Evolutionary conservation across 202 grass and related monocot genomes (phyloP), one percentile per base, ranked within the genome.

Genomic region (Cymbopogon flexuosus): DNA sequence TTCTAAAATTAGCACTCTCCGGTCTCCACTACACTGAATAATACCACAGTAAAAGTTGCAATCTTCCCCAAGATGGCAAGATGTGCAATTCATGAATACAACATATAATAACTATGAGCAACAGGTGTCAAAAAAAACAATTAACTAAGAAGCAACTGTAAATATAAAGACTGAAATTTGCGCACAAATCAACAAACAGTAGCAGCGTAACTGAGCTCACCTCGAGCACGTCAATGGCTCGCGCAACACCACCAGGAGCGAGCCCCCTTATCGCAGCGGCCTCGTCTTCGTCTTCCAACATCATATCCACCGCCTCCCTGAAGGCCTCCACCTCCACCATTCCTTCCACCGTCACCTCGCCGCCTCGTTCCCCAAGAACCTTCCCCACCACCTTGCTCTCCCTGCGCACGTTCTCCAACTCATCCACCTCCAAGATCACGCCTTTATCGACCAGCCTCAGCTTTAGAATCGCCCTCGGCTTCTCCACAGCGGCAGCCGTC

Each of bases 281-380:
- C 70, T 52, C 73, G 34, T 73, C 73, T 3, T 34, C 68, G 43
- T 80, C 70, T 40, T 77, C 85, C 72, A 86, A 22, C 91, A 93
- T 88, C 78, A 93, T 87, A 65, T 84, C 91, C 54, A 90, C 83
- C 16, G 41, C 88, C 30, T 84, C 91, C 64, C 86, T 90, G 72
- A 93, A 69, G 18, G 65, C 85, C 37, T 90, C 88, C 42, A 93
- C 83, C 43, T 79, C 81, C 43, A 90, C 74, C 69, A 72, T 60
- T 60, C 91, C 79, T 76, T 88, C 91, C 29, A 93, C 54, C 23
- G 79, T 75, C 51, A 93, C 62, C 78, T 90, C 90, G 65, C 67
- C 63, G 18, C 81, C 80, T 27, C 84, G 40, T 46, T 78, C 73
- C 18, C 73, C 68, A 36, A 93, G 60, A 76, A 63, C 52, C 16